Base-by-base conservation (phyloP, 163 green algal species). In the Trebouxia gelatinosa region DNA sequence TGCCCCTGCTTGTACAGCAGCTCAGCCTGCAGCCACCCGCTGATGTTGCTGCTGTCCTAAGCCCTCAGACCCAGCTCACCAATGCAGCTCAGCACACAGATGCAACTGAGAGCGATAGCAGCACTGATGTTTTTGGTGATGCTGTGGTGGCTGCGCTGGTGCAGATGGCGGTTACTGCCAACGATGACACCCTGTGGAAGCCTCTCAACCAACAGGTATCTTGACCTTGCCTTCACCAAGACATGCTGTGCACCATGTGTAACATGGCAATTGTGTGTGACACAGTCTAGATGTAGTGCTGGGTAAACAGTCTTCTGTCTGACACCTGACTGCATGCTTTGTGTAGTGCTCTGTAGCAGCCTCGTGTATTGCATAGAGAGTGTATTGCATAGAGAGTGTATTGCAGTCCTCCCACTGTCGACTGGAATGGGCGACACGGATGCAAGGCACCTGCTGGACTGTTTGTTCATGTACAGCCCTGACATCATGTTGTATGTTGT, bases 141-240 rank as follows among this genome's bases (percentile, higher is more conserved):
- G 74, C 74, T 21, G 68, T 48, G 66, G 65, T 91, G 26, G 84
- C 78, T 1, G 83, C 74, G 0, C 78, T 97, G 17, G 83, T 88
- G 59, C 84, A 91, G 74, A 81, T 96, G 88, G 92, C 87, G 3
- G 79, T 90, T 0, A 78, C 87, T 0, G 85, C 79, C 13, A 89
- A 90, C 78, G 87, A 65, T 26, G 93, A 96, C 37, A 79, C 78
- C 19, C 48, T 85, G 61, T 96, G 90, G 88, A 92, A 94, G 82
- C 88, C 89, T 32, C 82, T 97, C 21, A 92, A 97, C 74, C 87
- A 92, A 64, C 76, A 85, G 79, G 85, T 85, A 66, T n/a, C n/a
- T n/a, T n/a, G n/a, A n/a, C n/a, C n/a, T n/a, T n/a, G n/a, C n/a
- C n/a, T n/a, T n/a, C n/a, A n/a, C n/a, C n/a, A n/a, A n/a, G n/a